Evolutionary conservation across 2,329 filamentous ascomycete species (phyloP), one percentile per base, ranked within the genome.

Genomic region (Epichloe gansuensis): DNA sequence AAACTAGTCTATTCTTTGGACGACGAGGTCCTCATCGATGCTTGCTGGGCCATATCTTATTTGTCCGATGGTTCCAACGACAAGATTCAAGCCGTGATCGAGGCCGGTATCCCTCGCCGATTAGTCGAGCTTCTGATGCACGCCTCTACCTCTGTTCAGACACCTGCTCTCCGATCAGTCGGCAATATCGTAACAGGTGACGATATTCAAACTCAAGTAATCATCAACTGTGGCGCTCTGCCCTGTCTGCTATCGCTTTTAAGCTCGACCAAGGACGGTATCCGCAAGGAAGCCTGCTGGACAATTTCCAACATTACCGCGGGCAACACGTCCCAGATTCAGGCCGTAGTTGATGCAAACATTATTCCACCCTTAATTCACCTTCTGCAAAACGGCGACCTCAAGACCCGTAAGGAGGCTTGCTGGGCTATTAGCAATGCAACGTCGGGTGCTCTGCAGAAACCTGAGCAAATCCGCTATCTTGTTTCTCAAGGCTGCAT

Each of bases 351-450:
- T 62, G 93, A 98, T 65, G 91, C 91, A 63, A 93, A 94, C 73
- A 95, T 98, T 65, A 93, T 98, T 61, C 90, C 90, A 38, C 93
- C 93, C 56, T 77, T 98, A 62, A 96, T 98, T 67, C 91, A 97
- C 71, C 82, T 98, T 39, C 81, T 98, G 56, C 91, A 89, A 59
- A 95, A 97, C 65, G 93, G 93, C 57, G 93, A 98, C 70, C 86
- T 98, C 68, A 98, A 98, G 85, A 98, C 93, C 48, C 86, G 93
- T 57, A 98, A 98, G 76, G 93, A 98, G 72, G 93, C 93, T 57
- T 98, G 93, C 77, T 98, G 93, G 93, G 93, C 93, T 48, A 98
- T 98, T 64, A 97, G 91, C 66, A 98, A 98, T 67, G 93, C 93
- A 48, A 98, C 93, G 7, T 95, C 90, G 13, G 93, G 93, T 62